Evolutionary conservation across 495 filamentous ascomycete species (phyloP).

Genomic region (Oleoguttula mirabilis): DNA sequence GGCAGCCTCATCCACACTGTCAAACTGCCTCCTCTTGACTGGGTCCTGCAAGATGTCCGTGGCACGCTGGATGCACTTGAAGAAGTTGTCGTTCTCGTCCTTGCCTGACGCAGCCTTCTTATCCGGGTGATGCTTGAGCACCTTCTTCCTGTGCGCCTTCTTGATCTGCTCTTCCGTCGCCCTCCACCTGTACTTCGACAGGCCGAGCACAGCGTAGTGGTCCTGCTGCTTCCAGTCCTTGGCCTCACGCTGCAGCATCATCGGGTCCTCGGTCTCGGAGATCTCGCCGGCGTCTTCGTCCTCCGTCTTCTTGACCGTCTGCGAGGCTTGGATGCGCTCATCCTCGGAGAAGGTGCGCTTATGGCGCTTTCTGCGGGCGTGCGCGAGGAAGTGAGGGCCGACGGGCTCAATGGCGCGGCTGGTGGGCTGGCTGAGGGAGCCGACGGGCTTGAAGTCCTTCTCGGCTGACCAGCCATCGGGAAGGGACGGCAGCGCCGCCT

Average conservation of each 20-base stretch:
- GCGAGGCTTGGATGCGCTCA: conserved; percentile 88
- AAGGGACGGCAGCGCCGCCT: conserved; percentile 70
- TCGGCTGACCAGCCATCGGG: conserved; percentile 75
- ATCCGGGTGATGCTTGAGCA: conserved; percentile 94
- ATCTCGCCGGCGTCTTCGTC: conserved; percentile 81
- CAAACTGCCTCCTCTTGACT: conserved; percentile 84
- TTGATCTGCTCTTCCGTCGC: conserved; percentile 98
- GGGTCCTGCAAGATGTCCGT: conserved; percentile 88
- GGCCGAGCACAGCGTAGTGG: conserved; percentile 92
- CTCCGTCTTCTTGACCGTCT: conserved; percentile 90
- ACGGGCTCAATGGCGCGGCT: conserved; percentile 87
- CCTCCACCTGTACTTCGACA: conserved; percentile 78
- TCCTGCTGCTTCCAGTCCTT: conserved; percentile 99
- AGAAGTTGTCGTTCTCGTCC: conserved; percentile 92
- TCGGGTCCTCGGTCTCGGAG: conserved; percentile 80
- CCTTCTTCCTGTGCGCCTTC: conserved; percentile 97
- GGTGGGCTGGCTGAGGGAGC: conserved; percentile 53
- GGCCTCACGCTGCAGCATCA: conserved; percentile 82
- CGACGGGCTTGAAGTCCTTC: conserved; percentile 78
- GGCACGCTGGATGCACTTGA: conserved; percentile 99
- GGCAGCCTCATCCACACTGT: conserved; percentile 88
- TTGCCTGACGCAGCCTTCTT: conserved; percentile 88
- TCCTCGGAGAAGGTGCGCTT: conserved; percentile 97
- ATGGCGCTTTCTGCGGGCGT: conserved; percentile 89
- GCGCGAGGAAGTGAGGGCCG: conserved; percentile 93